phyloP scores from a whole-genome alignment of 2,329 filamentous ascomycete genomes.

The Hypoxylon rubiginosum region DNA sequence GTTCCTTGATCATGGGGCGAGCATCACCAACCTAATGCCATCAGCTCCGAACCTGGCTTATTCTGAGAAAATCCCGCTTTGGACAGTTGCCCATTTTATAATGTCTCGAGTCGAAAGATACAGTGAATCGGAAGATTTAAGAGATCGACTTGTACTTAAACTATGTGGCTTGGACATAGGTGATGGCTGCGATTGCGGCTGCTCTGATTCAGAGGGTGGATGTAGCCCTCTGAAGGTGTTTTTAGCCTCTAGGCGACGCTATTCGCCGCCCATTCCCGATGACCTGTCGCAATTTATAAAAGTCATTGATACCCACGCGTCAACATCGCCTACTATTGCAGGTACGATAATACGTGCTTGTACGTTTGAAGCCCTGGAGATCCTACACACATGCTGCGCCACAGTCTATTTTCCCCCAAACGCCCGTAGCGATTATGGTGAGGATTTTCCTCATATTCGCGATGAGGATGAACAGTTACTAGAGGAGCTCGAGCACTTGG shows the following conservation, averaged over 20 bases:
- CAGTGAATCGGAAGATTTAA: background rate
- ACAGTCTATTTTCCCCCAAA: background rate
- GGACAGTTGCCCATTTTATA: background rate
- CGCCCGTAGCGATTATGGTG: background rate
- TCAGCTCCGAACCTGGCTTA: too few species aligned
- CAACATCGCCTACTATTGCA: background rate
- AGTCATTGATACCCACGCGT: background rate
- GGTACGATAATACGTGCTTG: slow-evolving; percentile 6
- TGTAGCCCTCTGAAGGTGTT: slow-evolving; percentile 2
- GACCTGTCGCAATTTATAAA: background rate
- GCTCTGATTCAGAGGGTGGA: slow-evolving; percentile 7
- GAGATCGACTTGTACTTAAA: background rate
- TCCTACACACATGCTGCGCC: slow-evolving; percentile 12
- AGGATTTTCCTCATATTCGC: background rate
- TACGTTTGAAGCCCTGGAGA: slow-evolving; percentile 9
- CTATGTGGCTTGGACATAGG: background rate
- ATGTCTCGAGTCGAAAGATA: background rate
- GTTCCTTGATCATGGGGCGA: background rate
- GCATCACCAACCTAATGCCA: background rate
- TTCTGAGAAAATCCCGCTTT: background rate
- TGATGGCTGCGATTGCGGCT: slow-evolving; percentile 12
- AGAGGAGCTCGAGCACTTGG: background rate
- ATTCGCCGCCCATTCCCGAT: background rate
- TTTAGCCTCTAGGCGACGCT: too few species aligned
- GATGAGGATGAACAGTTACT: background rate